Conservation (phyloP, 2,329 filamentous ascomycete species). For the Aquanectria penicillioides region DNA sequence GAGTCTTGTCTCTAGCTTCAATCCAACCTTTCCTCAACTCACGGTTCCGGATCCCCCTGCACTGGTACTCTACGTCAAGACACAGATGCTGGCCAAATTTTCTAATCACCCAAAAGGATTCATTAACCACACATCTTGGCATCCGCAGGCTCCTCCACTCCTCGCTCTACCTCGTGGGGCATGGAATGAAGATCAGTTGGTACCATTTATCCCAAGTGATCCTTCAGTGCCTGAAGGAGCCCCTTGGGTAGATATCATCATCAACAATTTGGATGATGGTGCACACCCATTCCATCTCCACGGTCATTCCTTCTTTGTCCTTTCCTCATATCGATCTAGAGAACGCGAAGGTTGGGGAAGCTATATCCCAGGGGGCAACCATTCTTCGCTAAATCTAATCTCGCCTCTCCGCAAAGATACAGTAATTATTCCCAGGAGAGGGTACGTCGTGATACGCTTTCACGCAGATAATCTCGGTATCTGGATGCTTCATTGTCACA, state of each 20-base stretch:
- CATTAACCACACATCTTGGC: slow-evolving; percentile 5
- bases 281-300: slow-evolving; percentile 64
- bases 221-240: slow-evolving; percentile 44
- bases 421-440: background rate
- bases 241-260: slow-evolving; percentile 64
- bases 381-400: background rate
- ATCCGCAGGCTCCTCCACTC: background rate
- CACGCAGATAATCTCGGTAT: background rate
- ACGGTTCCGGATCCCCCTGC: background rate
- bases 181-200: slow-evolving; percentile 2
- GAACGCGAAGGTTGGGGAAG: background rate
- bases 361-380: background rate
- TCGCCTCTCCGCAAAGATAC: background rate
- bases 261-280: slow-evolving; percentile 66
- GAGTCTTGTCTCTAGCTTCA: background rate
- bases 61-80: background rate
- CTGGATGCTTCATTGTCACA: slow-evolving; percentile 7
- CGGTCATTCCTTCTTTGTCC: slow-evolving; percentile 65
- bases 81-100: background rate
- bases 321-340: slow-evolving; percentile 21
- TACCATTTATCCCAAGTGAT: slow-evolving; percentile 16
- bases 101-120: background rate
- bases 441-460: background rate
- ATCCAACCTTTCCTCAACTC: background rate
- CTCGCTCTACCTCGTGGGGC: background rate